Evolutionary conservation across 1,284 basidiomycete species (phyloP).

Genomic region (Boletus calvinii): DNA sequence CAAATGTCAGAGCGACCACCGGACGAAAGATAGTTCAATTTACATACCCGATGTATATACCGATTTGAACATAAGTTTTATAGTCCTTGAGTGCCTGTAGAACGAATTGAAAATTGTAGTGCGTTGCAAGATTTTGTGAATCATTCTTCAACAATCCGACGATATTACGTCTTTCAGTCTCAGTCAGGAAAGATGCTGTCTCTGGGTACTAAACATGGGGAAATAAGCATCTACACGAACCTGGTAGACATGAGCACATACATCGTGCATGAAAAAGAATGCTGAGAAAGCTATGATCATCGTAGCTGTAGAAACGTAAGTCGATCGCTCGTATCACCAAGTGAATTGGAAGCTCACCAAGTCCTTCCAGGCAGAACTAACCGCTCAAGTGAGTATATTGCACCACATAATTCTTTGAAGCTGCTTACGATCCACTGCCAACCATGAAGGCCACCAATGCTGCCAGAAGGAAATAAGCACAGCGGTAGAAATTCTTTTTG

Average conservation of each 20-base stretch:
- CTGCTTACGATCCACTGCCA: constrained; percentile 52
- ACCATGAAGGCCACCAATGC: constrained; percentile 40
- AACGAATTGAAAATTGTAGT: constrained; percentile 38
- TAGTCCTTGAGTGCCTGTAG: constrained; percentile 43
- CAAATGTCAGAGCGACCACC: constrained; percentile 10
- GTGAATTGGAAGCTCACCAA: constrained; percentile 16
- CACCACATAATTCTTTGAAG: neutral
- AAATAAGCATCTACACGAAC: neutral
- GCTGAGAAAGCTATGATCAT: constrained; percentile 38
- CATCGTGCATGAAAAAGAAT: constrained; percentile 47
- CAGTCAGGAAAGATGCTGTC: constrained; percentile 46
- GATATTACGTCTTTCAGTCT: constrained; percentile 36
- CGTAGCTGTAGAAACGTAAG: constrained; percentile 26
- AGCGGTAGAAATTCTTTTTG: neutral
- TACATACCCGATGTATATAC: constrained; percentile 44
- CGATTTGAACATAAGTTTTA: constrained; percentile 45
- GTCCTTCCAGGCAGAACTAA: constrained; percentile 36
- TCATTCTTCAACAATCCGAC: constrained; percentile 42
- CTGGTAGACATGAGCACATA: constrained; percentile 16
- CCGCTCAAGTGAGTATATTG: constrained; percentile 4
- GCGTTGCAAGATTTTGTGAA: constrained; percentile 33
- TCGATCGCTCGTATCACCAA: neutral
- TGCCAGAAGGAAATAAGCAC: constrained; percentile 10
- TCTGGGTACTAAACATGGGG: constrained; percentile 39
- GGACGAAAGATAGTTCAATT: neutral